Evolutionary conservation across 495 filamentous ascomycete genomes (phyloP).

Genomic region (Daldinia grandis): DNA sequence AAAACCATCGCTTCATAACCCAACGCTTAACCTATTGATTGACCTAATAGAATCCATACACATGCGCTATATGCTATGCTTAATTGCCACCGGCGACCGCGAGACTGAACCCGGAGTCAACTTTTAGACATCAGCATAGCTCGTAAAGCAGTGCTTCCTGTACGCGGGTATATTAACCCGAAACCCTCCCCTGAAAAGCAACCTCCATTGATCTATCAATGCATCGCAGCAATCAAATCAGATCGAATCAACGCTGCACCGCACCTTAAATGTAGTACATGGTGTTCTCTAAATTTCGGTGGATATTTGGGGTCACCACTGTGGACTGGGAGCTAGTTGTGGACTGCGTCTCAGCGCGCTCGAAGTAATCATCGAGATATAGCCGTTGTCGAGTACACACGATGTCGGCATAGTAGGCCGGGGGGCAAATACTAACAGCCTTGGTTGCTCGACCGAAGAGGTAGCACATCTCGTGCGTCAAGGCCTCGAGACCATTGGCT

Average conservation of each 20-base stretch:
- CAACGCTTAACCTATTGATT: not conserved
- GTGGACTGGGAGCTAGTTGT: conserved; percentile 25
- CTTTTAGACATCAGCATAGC: not conserved
- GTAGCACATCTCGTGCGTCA: conserved; percentile 82
- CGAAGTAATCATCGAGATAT: conserved; percentile 68
- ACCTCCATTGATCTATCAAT: not conserved
- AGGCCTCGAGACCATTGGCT: conserved; percentile 67
- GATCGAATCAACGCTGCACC: not conserved
- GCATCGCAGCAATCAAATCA: not conserved
- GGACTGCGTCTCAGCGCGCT: conserved; percentile 50
- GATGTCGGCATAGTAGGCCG: conserved; percentile 84
- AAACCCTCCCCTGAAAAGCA: not conserved
- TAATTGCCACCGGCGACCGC: not conserved
- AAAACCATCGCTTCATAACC: not conserved
- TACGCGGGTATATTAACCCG: not conserved
- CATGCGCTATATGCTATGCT: not conserved
- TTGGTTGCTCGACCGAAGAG: conserved; percentile 82
- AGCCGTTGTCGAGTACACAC: conserved; percentile 74
- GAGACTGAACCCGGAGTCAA: not conserved
- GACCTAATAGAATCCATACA: not conserved
- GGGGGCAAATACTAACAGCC: conserved; percentile 80
- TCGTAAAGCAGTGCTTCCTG: not conserved
- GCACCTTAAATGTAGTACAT: conserved; percentile 78
- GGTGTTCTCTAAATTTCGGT: conserved; percentile 62
- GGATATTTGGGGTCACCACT: conserved; percentile 48